Evolutionary conservation across 805 yeast genomes (phyloP).

Genomic region (Sugiyamaella qingdaonensis): DNA sequence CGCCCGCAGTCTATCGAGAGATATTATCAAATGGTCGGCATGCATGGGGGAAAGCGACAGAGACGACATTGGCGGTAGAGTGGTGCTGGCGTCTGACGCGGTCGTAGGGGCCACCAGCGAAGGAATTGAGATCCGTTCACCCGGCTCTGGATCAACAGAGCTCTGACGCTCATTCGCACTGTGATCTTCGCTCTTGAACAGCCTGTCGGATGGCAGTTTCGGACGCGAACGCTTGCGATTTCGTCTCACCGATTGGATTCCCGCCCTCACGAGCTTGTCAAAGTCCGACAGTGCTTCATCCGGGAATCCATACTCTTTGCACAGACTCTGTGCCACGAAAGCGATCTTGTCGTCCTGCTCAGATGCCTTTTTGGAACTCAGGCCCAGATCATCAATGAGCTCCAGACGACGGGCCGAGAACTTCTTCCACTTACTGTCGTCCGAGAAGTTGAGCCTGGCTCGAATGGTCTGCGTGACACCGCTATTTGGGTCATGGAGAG

Average conservation of each 20-base stretch:
- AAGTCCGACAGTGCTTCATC: conserved; percentile 61
- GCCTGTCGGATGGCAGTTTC: neutral
- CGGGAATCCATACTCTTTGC: conserved; percentile 74
- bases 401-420: conserved; percentile 89
- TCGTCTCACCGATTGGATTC: conserved; percentile 87
- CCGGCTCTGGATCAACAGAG: neutral
- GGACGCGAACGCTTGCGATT: conserved; percentile 46
- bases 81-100: neutral
- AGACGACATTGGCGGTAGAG: conserved; percentile 16
- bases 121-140: conserved; percentile 11
- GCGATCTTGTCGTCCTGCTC: conserved; percentile 85
- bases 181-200: neutral
- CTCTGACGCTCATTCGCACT: neutral
- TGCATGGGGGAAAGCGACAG: conserved; percentile 11
- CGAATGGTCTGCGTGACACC: conserved; percentile 60
- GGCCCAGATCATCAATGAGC: conserved; percentile 69
- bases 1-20: conserved; percentile 12
- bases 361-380: conserved; percentile 71
- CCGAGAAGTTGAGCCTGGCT: conserved; percentile 63
- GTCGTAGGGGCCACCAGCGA: conserved; percentile 9
- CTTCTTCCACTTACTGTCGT: conserved; percentile 81
- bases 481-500: neutral
- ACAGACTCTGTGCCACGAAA: conserved; percentile 69
- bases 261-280: conserved; percentile 86
- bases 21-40: conserved; percentile 9